Percentiles rank a stretch among this genome's conserved stretches.
phyloP scores from a whole-genome alignment of 2,329 filamentous ascomycete species.

The Nannizziopsis arthrosporioides region DNA sequence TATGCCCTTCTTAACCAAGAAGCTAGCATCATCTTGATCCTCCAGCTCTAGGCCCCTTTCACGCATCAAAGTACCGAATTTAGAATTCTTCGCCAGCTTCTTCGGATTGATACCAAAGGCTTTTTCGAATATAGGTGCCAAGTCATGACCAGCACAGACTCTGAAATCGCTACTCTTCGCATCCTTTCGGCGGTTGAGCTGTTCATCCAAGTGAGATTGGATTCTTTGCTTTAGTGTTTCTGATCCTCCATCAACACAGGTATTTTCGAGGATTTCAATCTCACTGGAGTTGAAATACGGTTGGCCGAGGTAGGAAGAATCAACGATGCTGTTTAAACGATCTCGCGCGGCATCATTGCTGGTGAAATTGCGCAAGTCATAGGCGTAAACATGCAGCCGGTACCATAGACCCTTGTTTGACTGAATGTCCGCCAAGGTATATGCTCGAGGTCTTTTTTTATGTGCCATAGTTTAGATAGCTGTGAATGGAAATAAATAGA shows the following conservation, averaged over 20 bases:
- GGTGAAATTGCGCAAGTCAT: constrained; percentile 18
- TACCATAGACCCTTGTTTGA: constrained; percentile 16
- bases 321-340: constrained; percentile 12
- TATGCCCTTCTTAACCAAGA: too few species aligned
- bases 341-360: constrained; percentile 8
- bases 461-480: too few species aligned
- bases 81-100: constrained; percentile 14
- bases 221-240: constrained; percentile 4
- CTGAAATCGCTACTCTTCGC: constrained; percentile 22
- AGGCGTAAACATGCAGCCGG: constrained; percentile 18
- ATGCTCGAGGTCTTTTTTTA: too few species aligned
- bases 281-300: constrained; percentile 19
- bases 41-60: background rate
- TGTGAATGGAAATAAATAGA: too few species aligned
- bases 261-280: constrained; percentile 7
- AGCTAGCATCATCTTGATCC: background rate
- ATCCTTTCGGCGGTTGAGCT: constrained; percentile 19
- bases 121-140: constrained; percentile 23
- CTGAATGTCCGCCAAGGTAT: background rate
- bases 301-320: constrained; percentile 17
- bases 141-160: constrained; percentile 26
- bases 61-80: too few species aligned
- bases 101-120: constrained; percentile 21
- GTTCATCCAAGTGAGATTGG: constrained; percentile 2
- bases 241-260: background rate